Percentiles rank a stretch among this genome's conserved stretches.
Evolutionary conservation across 352 stramenopile species (phyloP).

Genomic region (Globisporangium viniferum): DNA sequence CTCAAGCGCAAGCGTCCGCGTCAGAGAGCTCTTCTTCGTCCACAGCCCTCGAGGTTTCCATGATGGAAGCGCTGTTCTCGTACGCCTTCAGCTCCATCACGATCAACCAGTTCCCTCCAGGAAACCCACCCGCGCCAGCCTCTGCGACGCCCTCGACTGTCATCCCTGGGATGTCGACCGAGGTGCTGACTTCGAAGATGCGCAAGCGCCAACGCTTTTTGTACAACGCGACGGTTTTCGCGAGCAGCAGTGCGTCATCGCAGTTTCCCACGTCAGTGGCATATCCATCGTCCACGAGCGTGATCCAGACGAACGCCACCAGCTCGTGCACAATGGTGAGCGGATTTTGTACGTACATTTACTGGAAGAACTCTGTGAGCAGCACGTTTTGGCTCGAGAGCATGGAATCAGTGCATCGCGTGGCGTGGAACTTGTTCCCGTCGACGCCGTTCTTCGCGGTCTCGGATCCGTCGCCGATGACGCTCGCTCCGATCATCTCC

Average conservation of each 20-base stretch:
- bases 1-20: background rate
- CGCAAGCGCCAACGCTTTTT: conserved; percentile 45
- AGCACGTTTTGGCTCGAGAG: conserved; percentile 57
- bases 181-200: conserved; percentile 27
- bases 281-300: conserved; percentile 22
- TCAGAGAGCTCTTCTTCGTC: background rate
- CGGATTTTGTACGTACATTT: conserved; percentile 10
- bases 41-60: conserved; percentile 12
- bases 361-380: conserved; percentile 8
- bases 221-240: conserved; percentile 28
- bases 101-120: conserved; percentile 33
- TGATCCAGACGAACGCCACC: conserved; percentile 7
- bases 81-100: conserved; percentile 49
- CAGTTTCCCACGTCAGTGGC: conserved; percentile 20
- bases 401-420: conserved; percentile 37
- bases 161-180: conserved; percentile 30
- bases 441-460: conserved; percentile 26
- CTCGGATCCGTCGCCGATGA: conserved; percentile 16
- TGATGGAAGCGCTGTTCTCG: conserved; percentile 25
- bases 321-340: conserved; percentile 16
- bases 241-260: conserved; percentile 11
- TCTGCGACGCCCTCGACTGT: conserved; percentile 11
- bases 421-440: conserved; percentile 47
- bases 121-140: conserved; percentile 32
- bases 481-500: conserved; percentile 25